Conservation (phyloP, 176 grass and related monocot species). For the Melocanna baccifera region DNA sequence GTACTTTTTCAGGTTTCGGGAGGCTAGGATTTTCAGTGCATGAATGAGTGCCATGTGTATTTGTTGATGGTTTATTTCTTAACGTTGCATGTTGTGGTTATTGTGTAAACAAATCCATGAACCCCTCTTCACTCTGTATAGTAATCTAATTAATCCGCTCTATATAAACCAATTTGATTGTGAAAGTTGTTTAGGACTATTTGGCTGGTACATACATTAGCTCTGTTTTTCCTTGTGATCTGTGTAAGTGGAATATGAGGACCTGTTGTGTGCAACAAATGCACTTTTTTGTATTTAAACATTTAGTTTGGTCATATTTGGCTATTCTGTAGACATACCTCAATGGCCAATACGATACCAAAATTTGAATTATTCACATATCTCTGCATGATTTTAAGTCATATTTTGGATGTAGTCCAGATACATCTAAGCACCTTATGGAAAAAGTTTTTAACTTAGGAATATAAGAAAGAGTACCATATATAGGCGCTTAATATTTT, state of each 20-base stretch:
- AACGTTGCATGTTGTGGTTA: background rate
- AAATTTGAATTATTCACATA: background rate
- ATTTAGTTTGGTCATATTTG: background rate
- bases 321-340: background rate
- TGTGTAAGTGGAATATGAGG: background rate
- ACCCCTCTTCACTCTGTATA: background rate
- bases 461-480: conserved; percentile 4
- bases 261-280: background rate
- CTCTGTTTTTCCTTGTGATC: background rate
- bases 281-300: background rate
- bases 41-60: background rate
- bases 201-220: background rate
- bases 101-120: background rate
- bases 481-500: background rate
- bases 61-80: background rate
- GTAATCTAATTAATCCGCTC: background rate
- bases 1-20: background rate
- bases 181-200: background rate
- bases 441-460: background rate
- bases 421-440: background rate
- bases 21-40: background rate
- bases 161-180: background rate
- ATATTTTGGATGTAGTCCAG: background rate
- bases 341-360: background rate
- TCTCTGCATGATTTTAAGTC: background rate